Evolutionary conservation across 2,329 filamentous ascomycete genomes (phyloP), one percentile per base, ranked within the genome.

Genomic region (Elsinoe arachidis): DNA sequence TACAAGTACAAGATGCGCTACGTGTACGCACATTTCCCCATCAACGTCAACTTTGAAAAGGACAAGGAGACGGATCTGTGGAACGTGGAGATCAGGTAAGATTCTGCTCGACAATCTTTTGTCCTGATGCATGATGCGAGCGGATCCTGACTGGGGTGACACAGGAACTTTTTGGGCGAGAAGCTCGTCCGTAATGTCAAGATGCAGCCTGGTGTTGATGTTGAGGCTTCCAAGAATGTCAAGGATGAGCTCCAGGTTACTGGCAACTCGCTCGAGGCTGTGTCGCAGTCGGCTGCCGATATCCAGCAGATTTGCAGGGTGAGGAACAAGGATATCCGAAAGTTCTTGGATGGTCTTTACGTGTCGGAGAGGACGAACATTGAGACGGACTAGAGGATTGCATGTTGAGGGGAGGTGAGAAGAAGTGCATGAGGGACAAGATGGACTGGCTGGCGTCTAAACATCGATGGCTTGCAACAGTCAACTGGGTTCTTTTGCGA

Each of bases 1-100:
- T 99, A 87, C 89, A 95, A 95, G 83, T 99, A 99, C 88, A 99
- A 99, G 89, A 97, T 99, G 92, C 90, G 95, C 73, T 99, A 99
- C 82, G 93, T 99, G 79, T 99, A 99, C 78, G 93, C 93, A 76
- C 93, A 99, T 87, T 99, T 99, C 76, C 93, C 93, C 79, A 99
- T 99, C 90, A 99, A 99, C 85, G 92, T 99, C 81, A 97, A 96
- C 84, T 78, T 99, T 68, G 90, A 96, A 72, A 91, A 96, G 87
- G 92, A 92, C 84, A 76, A 77, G 73, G 93, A 97, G 81, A 93
- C 89, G 64, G 91, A 86, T 68, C 78, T 86, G 69, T 87, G 73
- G 74, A 88, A 95, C 79, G 88, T 99, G 73, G 93, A 99, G 86
- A 97, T 99, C 82, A 87, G 93, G 87, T 92, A 85, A 70, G 26